Base-by-base conservation (phyloP, 2,329 filamentous ascomycete species). In the Helotiales sp. region DNA sequence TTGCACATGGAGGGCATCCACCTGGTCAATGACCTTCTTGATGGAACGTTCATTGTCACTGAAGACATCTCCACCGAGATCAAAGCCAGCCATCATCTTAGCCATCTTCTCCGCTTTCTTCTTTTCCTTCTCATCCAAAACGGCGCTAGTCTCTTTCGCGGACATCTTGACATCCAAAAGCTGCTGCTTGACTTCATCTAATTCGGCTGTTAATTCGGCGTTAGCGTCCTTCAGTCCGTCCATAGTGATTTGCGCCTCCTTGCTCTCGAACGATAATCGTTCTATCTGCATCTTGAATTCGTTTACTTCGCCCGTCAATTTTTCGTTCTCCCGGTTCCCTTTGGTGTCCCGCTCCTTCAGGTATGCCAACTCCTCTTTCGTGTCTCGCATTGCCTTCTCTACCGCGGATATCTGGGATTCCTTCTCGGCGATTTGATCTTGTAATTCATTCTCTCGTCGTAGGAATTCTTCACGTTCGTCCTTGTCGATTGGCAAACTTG, bases 41-140 rank as follows among this genome's bases (percentile, higher is more conserved):
- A 99, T 92, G 60, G 89, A 90, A 70, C 90, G 87, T 79, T 99
- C 96, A 74, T 97, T 97, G 66, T 96, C 92, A 73, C 93, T 97
- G 79, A 98, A 97, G 34, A 96, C 90, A 66, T 97, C 94, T 58
- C 91, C 91, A 52, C 93, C 95, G 37, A 99, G 87, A 76, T 99
- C 95, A 75, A 99, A 98, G 3, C 95, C 93, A 67, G 96, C 96
- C 95, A 99, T 97, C 96, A 99, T 99, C 86, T 97, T 92, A 50
- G 96, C 96, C 96, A 99, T 99, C 81, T 96, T 96, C 82, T 99
- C 96, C 0, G 94, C 93, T 86, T 99, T 99, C 83, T 93, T 94
- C 85, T 93, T 95, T 81, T 98, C 96, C 85, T 99, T 99, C 81
- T 98, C 96, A 74, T 98, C 95, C 22, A 96, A 83, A 17, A 93